Evolutionary conservation across 2,329 filamentous ascomycete genomes (phyloP).

Genomic region (Aspergillus floridensis): DNA sequence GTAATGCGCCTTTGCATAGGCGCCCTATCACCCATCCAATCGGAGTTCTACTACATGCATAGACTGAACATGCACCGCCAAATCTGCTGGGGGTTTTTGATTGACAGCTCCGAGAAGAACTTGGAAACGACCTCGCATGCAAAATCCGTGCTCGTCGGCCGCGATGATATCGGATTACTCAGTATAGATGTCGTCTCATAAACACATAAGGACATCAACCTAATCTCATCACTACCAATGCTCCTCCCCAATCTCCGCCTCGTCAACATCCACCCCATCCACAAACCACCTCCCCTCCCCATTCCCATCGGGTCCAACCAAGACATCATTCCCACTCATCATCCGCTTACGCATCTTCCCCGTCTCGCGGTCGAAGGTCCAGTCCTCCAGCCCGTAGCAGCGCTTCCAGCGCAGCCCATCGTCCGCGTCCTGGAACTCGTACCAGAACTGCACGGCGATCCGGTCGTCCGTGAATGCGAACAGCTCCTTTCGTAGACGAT

Average conservation of each 20-base stretch:
- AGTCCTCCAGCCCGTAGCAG: constrained; percentile 70
- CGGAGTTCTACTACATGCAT: not conserved
- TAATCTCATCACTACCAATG: constrained; percentile 30
- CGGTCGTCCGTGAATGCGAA: constrained; percentile 73
- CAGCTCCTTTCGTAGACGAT: constrained; percentile 76
- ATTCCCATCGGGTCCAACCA: constrained; percentile 43
- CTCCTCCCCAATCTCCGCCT: constrained; percentile 34
- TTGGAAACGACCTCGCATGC: not conserved
- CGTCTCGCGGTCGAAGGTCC: constrained; percentile 45
- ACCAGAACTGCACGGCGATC: constrained; percentile 91
- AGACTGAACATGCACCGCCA: not conserved
- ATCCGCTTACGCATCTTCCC: constrained; percentile 49
- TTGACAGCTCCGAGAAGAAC: not conserved
- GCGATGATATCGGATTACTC: not conserved
- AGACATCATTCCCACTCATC: constrained; percentile 49
- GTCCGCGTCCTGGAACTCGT: constrained; percentile 68
- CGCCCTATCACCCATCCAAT: not conserved
- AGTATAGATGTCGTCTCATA: too few relatives aligned
- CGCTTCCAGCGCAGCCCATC: constrained; percentile 72
- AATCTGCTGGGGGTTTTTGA: not conserved
- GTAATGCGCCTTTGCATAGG: not conserved
- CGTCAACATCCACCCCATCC: constrained; percentile 43
- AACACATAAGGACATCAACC: too few relatives aligned
- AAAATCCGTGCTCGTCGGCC: not conserved
- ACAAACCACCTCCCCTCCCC: constrained; percentile 46